phyloP scores from a whole-genome alignment of 2,329 filamentous ascomycete genomes.

The Fusarium buharicum region DNA sequence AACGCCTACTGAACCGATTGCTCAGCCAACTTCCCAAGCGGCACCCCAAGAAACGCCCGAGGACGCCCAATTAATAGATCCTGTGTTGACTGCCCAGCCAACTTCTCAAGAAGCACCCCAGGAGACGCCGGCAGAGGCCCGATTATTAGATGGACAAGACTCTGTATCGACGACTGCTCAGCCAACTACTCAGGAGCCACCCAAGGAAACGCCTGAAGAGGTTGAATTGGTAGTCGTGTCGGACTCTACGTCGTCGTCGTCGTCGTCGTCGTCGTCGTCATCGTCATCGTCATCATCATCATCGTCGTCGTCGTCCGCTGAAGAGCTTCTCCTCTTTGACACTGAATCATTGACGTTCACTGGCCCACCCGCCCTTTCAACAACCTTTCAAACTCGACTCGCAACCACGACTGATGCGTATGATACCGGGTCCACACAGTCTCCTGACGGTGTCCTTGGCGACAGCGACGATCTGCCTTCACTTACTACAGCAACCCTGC shows the following conservation, averaged over 20 bases:
- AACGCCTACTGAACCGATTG: slow-evolving; percentile 1
- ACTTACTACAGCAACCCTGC: slow-evolving; percentile 37
- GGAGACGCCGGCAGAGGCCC: slow-evolving; percentile 20
- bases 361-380: slow-evolving; percentile 21
- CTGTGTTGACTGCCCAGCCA: background rate
- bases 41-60: slow-evolving; percentile 15
- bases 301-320: slow-evolving; percentile 1
- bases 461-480: slow-evolving; percentile 25
- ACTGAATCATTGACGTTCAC: slow-evolving; percentile 37
- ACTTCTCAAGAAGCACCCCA: slow-evolving; percentile 4
- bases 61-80: background rate
- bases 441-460: slow-evolving; percentile 19
- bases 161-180: slow-evolving; percentile 9
- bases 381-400: slow-evolving; percentile 34
- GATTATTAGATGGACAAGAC: slow-evolving; percentile 11
- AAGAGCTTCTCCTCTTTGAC: slow-evolving; percentile 34
- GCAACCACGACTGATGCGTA: slow-evolving; percentile 34
- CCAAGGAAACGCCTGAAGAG: slow-evolving; percentile 14
- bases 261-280: background rate
- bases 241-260: slow-evolving; percentile 2
- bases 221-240: slow-evolving; percentile 18
- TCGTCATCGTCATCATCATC: background rate
- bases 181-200: background rate
- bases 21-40: slow-evolving; percentile 11
- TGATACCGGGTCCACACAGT: slow-evolving; percentile 27